phyloP scores from a whole-genome alignment of 805 yeast species.

The Metschnikowia chrysomelidarum region DNA sequence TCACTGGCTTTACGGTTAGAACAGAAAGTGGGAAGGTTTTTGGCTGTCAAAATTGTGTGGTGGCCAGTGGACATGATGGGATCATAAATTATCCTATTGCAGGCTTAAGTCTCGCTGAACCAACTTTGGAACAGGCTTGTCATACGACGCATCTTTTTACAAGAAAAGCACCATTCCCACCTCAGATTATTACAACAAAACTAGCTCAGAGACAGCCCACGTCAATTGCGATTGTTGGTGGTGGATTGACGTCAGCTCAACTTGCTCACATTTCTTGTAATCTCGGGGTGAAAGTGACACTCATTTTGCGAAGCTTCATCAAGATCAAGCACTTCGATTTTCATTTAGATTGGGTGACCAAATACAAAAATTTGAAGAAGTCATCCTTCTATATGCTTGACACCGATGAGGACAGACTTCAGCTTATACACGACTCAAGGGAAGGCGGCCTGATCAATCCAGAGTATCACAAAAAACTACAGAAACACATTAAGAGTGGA shows the following conservation, averaged over 20 bases:
- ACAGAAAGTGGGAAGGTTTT: constrained; percentile 31
- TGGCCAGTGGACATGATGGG: constrained; percentile 38
- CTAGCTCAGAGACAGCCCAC: constrained; percentile 7
- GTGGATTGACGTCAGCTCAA: constrained; percentile 48
- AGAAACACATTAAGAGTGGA: constrained; percentile 30
- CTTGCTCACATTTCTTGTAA: constrained; percentile 38
- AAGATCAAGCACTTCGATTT: constrained; percentile 48
- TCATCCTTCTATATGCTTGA: constrained; percentile 43
- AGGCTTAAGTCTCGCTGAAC: constrained; percentile 16
- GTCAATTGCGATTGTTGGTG: constrained; percentile 40
- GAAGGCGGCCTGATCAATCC: constrained; percentile 49
- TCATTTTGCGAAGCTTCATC: constrained; percentile 35
- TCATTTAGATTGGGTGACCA: constrained; percentile 50
- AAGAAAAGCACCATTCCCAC: constrained; percentile 24
- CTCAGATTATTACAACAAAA: constrained; percentile 18
- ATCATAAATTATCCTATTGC: constrained; percentile 31
- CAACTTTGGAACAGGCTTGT: constrained; percentile 26
- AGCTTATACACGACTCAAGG: constrained; percentile 42
- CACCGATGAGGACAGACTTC: constrained; percentile 39
- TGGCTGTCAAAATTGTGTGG: constrained; percentile 35
- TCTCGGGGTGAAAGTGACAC: constrained; percentile 31
- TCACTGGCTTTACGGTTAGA: constrained; percentile 32
- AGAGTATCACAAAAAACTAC: constrained; percentile 35
- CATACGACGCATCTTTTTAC: constrained; percentile 38
- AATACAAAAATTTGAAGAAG: constrained; percentile 44